These are phyloP conservation scores for Logfia minima DNA, from an alignment of 129 eudicot genomes.

Conservation along the genomic window DNA sequence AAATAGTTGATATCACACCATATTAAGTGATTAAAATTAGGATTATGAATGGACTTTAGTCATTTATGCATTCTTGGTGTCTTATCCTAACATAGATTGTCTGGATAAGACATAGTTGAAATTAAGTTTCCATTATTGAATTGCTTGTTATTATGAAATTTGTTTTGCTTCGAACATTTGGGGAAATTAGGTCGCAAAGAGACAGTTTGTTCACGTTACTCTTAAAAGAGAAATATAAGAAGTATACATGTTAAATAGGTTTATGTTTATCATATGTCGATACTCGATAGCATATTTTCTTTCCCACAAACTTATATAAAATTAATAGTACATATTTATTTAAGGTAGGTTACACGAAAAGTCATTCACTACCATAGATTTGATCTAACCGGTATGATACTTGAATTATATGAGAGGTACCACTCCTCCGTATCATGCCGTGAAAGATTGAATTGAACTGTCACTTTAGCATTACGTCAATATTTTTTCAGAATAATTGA, in stretches of 20 bases:
- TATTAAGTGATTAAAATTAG: background rate
- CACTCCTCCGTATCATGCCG: no score
- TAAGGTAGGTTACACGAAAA: no score
- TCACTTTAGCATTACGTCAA: no score
- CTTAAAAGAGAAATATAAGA: background rate
- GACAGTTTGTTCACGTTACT: constrained; percentile 7
- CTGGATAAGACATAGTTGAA: constrained; percentile 7
- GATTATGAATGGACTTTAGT: background rate
- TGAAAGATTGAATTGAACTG: no score
- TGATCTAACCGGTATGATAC: no score
- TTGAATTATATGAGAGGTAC: no score
- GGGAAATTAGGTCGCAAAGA: constrained; percentile 16
- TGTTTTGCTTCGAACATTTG: constrained; percentile 9
- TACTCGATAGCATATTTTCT: no score
- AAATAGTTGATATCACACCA: no score
- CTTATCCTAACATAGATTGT: background rate
- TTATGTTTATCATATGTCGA: background rate
- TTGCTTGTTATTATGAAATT: constrained; percentile 11
- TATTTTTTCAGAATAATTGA: no score
- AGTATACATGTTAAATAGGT: background rate
- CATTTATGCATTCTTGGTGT: background rate
- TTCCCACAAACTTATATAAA: no score
- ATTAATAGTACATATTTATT: no score
- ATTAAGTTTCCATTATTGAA: constrained; percentile 5
- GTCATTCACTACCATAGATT: no score